Base-by-base conservation (phyloP, 1,139 yeast species). In the Candida glucosophila region DNA sequence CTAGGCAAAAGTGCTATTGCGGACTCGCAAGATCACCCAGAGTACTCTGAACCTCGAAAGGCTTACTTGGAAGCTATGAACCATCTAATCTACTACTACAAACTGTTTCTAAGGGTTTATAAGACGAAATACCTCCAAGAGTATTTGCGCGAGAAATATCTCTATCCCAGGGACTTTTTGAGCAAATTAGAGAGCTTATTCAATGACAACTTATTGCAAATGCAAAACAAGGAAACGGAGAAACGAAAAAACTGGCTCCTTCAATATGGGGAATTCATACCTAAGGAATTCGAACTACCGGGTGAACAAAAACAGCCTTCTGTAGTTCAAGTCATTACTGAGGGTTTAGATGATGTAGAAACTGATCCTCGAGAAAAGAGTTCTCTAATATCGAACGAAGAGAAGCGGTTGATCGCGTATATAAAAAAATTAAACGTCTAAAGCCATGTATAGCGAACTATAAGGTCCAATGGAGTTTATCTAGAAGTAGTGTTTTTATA, bases 251-350 rank as follows among this genome's bases (percentile, higher is more conserved):
- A 39, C 14, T 64, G 71, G 71, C 40, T 60, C 15, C 39, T 42
- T 4, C 52, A 55, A 24, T 61, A 57, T 32, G 70, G 69, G 4
- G 58, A 52, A 24, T 63, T 55, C 31, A 60, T 63, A 6, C 71
- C 71, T 3, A 51, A 49, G 25, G 64, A 58, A 30, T 58, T 63
- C 32, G 43, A 38, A 22, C 41, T 64, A 5, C 69, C 69, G 0
- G 69, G 67, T 1, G 67, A 58, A 21, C 32, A 33, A 16, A 47
- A 46, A 22, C 58, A 55, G 33, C 70, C 70, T 2, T 36, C 48
- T 2, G 54, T 63, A 14, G 57, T 57, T 23, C 67, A 63, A 40
- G 60, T 63, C 4, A 42, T 61, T 14, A 63, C 70, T 9, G 67
- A 63, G 26, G 69, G 69, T 1, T 38, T 63, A 23, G 65, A 58